A percentile compares a stretch with the other conserved stretches of the same genome.
These are phyloP conservation scores for Discostella stelligera DNA, from an alignment of 352 stramenopile species.

Conservation along the genomic window DNA sequence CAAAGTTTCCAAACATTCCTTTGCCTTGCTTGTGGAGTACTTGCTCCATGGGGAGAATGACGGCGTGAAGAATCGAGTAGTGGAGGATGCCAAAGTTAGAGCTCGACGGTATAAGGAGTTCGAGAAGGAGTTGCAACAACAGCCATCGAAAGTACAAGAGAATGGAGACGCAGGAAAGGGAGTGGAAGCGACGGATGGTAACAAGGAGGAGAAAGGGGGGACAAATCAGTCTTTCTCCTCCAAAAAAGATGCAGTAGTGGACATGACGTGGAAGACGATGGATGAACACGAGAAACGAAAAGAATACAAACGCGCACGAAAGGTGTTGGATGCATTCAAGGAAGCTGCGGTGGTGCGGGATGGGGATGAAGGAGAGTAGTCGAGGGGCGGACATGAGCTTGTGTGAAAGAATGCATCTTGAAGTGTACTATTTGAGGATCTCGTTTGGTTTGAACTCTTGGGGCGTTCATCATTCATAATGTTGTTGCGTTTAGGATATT, in stretches of 20 bases:
- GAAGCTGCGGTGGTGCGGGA: conserved; percentile 5
- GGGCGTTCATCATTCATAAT: neutral
- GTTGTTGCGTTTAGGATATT: neutral
- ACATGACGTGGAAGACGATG: conserved; percentile 58
- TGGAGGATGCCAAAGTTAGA: conserved; percentile 54
- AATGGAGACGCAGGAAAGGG: too few species aligned
- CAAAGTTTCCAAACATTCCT: conserved; percentile 67
- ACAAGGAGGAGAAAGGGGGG: conserved; percentile 22
- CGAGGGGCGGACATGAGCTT: neutral
- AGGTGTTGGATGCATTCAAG: conserved; percentile 69
- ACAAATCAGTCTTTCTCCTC: neutral
- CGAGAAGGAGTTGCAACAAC: conserved; percentile 51
- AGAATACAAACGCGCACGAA: conserved; percentile 78
- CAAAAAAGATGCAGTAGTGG: conserved; percentile 20
- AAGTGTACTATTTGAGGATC: too few species aligned
- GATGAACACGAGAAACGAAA: conserved; percentile 79
- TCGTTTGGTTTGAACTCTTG: neutral
- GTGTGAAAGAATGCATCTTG: too few species aligned
- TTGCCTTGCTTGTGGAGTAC: conserved; percentile 71
- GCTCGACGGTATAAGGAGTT: conserved; percentile 74
- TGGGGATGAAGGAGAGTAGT: too few species aligned
- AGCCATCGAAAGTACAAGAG: conserved; percentile 8
- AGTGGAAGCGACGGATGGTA: conserved; percentile 13
- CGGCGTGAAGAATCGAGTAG: conserved; percentile 39
- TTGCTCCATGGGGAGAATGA: conserved; percentile 46